phyloP scores from a whole-genome alignment of 306 rosid genomes.

The Lathyrus oleraceus region DNA sequence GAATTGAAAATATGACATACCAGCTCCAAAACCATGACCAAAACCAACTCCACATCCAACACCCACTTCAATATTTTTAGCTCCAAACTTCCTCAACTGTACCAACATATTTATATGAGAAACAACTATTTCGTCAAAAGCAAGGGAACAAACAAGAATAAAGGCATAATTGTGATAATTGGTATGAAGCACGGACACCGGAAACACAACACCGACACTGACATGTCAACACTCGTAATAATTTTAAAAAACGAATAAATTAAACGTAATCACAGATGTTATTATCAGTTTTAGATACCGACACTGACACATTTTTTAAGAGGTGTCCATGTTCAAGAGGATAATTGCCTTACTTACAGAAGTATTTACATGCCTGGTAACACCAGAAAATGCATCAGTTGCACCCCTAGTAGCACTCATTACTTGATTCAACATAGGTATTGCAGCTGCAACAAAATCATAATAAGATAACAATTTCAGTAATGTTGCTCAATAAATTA shows the following conservation, averaged over 20 bases:
- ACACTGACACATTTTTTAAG: no score
- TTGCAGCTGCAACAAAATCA: slow-evolving; percentile 58
- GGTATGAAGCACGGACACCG: neutral
- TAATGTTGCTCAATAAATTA: neutral
- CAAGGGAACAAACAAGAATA: neutral
- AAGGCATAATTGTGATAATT: neutral
- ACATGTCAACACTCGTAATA: no score
- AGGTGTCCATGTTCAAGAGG: no score
- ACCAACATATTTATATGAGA: neutral
- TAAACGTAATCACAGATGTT: no score
- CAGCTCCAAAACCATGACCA: slow-evolving; percentile 97
- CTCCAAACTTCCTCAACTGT: slow-evolving; percentile 87
- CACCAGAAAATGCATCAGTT: slow-evolving; percentile 90
- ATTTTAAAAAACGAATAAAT: no score
- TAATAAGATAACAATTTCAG: neutral
- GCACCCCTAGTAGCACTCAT: slow-evolving; percentile 98
- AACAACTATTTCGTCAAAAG: slow-evolving; percentile 13
- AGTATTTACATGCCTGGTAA: slow-evolving; percentile 69
- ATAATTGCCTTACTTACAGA: slow-evolving; percentile 72
- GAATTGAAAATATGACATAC: slow-evolving; percentile 48
- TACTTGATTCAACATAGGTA: slow-evolving; percentile 82
- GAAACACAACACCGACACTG: no score
- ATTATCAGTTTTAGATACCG: no score
- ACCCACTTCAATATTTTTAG: slow-evolving; percentile 79
- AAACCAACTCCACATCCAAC: slow-evolving; percentile 96